Percentiles rank a stretch among this genome's conserved stretches.
These are phyloP conservation scores for Fusarium torreyae DNA, from an alignment of 2,329 filamentous ascomycete species.

Conservation along the genomic window DNA sequence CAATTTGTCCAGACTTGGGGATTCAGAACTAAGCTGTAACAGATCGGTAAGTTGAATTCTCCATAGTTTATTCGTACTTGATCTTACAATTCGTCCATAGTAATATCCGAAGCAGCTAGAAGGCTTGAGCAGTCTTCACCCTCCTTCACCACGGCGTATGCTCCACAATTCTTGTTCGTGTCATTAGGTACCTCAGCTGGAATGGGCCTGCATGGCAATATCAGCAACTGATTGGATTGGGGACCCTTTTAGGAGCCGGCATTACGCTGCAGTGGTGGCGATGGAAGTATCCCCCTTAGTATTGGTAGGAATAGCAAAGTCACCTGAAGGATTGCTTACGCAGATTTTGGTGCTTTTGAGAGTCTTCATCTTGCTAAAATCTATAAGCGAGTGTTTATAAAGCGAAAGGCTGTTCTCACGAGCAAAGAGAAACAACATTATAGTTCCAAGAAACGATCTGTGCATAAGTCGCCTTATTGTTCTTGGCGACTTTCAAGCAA, in stretches of 20 bases:
- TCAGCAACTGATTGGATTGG: too few relatives aligned
- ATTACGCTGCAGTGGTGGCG: not conserved
- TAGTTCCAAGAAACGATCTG: conserved; percentile 1
- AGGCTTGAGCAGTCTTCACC: too few relatives aligned
- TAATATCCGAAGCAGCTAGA: too few relatives aligned
- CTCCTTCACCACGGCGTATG: too few relatives aligned
- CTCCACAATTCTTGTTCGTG: too few relatives aligned
- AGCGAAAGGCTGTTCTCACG: too few relatives aligned
- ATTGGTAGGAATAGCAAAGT: not conserved
- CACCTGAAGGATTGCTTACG: conserved; percentile 3
- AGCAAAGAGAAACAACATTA: too few relatives aligned
- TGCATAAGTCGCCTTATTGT: conserved; percentile 1
- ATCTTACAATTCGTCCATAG: too few relatives aligned
- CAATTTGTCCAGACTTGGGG: not conserved
- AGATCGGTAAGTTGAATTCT: not conserved
- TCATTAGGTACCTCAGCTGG: too few relatives aligned
- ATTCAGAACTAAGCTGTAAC: not conserved
- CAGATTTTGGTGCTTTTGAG: not conserved
- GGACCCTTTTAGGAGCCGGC: too few relatives aligned
- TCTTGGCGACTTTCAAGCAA: not conserved
- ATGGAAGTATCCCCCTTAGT: not conserved
- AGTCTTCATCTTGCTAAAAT: not conserved
- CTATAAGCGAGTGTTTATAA: too few relatives aligned
- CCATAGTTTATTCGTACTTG: too few relatives aligned
- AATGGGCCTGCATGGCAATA: conserved; percentile 1